phyloP scores from a whole-genome alignment of 352 stramenopile species.

The Globisporangium spiculum region DNA sequence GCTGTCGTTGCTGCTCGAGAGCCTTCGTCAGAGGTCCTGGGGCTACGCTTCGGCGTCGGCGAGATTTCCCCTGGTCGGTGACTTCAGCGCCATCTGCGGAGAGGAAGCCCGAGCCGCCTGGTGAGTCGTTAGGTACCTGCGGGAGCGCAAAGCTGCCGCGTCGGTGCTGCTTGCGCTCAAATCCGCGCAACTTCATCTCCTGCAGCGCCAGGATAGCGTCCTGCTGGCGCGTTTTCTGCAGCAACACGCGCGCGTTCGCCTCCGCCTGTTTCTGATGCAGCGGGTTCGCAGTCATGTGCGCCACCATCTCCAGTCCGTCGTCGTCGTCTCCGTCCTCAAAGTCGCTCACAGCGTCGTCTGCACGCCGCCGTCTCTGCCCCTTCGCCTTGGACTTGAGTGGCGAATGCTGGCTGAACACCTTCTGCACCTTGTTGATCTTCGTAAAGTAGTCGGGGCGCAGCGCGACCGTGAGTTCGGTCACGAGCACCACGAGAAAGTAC shows the following conservation, averaged over 20 bases:
- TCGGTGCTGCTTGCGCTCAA: conserved; percentile 28
- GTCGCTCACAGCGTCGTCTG: conserved; percentile 14
- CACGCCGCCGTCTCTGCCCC: conserved; percentile 17
- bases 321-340: conserved; percentile 35
- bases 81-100: conserved; percentile 7
- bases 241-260: conserved; percentile 27
- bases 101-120: background rate
- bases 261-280: conserved; percentile 49
- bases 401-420: conserved; percentile 44
- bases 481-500: conserved; percentile 63
- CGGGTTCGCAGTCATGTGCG: conserved; percentile 64
- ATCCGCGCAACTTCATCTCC: conserved; percentile 45
- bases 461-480: conserved; percentile 60
- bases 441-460: conserved; percentile 64
- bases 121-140: background rate
- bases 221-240: conserved; percentile 38
- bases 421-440: conserved; percentile 53
- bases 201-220: conserved; percentile 51
- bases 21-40: background rate
- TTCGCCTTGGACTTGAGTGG: conserved; percentile 18
- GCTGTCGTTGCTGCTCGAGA: background rate
- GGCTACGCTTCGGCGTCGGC: conserved; percentile 10
- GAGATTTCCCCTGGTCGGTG: conserved; percentile 12
- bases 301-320: conserved; percentile 63
- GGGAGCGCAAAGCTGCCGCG: conserved; percentile 20